phyloP scores from a whole-genome alignment of 2,329 filamentous ascomycete species.

The Claviceps maximensis region DNA sequence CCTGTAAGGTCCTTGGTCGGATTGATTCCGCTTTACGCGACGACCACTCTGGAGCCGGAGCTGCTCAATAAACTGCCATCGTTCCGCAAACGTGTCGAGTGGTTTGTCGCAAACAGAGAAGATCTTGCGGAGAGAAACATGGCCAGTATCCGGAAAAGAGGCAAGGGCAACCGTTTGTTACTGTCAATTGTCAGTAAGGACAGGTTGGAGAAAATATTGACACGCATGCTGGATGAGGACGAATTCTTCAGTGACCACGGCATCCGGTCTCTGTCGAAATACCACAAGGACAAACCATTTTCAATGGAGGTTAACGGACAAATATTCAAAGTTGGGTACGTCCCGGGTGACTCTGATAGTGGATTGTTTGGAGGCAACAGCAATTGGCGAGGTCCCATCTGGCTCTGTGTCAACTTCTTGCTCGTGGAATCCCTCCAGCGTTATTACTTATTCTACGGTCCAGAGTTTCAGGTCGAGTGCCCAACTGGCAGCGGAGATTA shows the following conservation, averaged over 20 bases:
- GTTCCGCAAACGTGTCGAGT: constrained; percentile 86
- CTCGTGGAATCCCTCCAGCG: constrained; percentile 88
- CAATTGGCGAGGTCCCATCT: constrained; percentile 93
- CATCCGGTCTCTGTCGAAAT: constrained; percentile 83
- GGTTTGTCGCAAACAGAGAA: constrained; percentile 81
- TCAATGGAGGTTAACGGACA: constrained; percentile 95
- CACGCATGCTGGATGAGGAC: constrained; percentile 84
- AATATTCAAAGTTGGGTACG: constrained; percentile 73
- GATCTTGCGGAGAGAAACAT: constrained; percentile 90
- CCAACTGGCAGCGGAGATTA: constrained; percentile 85
- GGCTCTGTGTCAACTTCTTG: constrained; percentile 92
- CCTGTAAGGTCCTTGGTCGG: constrained; percentile 87
- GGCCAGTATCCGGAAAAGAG: constrained; percentile 79
- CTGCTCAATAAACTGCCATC: constrained; percentile 81
- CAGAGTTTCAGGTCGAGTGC: constrained; percentile 78
- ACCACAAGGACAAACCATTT: constrained; percentile 78
- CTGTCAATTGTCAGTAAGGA: constrained; percentile 88
- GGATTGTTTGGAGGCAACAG: constrained; percentile 93
- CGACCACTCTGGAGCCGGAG: constrained; percentile 83
- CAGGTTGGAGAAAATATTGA: constrained; percentile 75
- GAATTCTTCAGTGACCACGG: constrained; percentile 87
- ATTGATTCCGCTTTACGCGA: constrained; percentile 85
- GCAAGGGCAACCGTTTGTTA: constrained; percentile 78
- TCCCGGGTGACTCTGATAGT: constrained; percentile 92
- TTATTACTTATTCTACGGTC: constrained; percentile 93